These are phyloP conservation scores for Mesotaenium endlicherianum DNA, from an alignment of 139 green algal species.

Conservation along the genomic window DNA sequence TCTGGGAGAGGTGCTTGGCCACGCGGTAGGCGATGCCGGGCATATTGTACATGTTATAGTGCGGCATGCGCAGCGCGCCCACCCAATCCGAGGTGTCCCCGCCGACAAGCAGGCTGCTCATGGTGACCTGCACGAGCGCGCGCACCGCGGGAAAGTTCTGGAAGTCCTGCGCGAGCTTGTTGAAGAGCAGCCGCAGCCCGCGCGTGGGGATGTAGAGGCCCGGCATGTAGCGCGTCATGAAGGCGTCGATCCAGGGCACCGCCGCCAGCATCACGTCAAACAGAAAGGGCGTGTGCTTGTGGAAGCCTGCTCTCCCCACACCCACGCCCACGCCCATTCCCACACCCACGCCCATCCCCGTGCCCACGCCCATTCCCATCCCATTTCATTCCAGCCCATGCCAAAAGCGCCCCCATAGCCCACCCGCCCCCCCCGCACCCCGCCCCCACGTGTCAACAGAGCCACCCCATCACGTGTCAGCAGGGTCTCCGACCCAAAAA, in stretches of 20 bases:
- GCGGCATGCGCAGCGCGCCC: slow-evolving; percentile 77
- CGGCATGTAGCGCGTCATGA: slow-evolving; percentile 31
- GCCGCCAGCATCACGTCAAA: slow-evolving; percentile 18
- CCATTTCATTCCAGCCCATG: not conserved
- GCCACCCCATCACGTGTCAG: too few relatives aligned
- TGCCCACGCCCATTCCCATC: too few relatives aligned
- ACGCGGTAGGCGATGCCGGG: slow-evolving; percentile 68
- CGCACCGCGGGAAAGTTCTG: slow-evolving; percentile 65
- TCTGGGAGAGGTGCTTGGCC: slow-evolving; percentile 42
- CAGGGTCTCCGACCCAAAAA: too few relatives aligned
- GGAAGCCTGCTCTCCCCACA: slow-evolving; percentile 58
- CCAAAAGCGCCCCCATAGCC: too few relatives aligned
- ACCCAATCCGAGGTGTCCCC: slow-evolving; percentile 82
- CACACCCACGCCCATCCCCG: too few relatives aligned
- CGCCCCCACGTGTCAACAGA: too few relatives aligned
- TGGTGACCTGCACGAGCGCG: slow-evolving; percentile 54
- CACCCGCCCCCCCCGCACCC: too few relatives aligned
- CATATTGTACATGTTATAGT: slow-evolving; percentile 85
- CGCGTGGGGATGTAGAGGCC: slow-evolving; percentile 72
- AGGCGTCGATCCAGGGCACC: slow-evolving; percentile 30
- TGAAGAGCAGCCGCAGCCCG: slow-evolving; percentile 55
- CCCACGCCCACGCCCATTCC: too few relatives aligned
- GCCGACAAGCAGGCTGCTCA: slow-evolving; percentile 50
- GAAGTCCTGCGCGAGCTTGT: slow-evolving; percentile 54
- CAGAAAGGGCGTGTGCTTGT: slow-evolving; percentile 45